A percentile compares a stretch with the other conserved stretches of the same genome.
Evolutionary conservation across 2,329 filamentous ascomycete species (phyloP).

Genomic region (Ceratocystis variospora): DNA sequence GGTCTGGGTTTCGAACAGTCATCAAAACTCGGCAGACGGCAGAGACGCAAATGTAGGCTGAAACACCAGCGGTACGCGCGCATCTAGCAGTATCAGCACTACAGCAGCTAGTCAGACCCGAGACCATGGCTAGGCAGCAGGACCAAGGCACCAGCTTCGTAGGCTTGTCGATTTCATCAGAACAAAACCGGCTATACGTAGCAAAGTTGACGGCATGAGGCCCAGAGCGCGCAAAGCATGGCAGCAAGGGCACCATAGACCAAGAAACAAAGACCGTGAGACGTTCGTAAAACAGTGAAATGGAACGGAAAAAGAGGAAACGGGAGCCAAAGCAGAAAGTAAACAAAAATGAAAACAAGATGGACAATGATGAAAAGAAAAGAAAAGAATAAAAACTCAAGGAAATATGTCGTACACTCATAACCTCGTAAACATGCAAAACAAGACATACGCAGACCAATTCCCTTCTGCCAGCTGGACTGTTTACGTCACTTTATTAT

Average conservation of each 20-base stretch:
- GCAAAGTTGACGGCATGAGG: not conserved
- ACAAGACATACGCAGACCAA: slow-evolving; percentile 4
- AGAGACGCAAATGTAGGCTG: not conserved
- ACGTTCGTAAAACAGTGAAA: not conserved
- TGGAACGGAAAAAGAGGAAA: not conserved
- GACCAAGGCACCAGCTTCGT: not conserved
- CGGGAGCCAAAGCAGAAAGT: not conserved
- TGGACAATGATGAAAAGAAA: slow-evolving; percentile 21
- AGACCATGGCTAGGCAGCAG: not conserved
- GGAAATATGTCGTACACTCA: slow-evolving; percentile 17
- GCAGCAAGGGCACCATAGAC: not conserved
- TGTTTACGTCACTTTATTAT: not conserved
- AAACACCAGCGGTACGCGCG: not conserved
- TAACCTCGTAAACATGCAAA: slow-evolving; percentile 20
- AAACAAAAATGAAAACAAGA: slow-evolving; percentile 21
- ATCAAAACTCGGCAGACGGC: not conserved
- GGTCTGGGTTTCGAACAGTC: not conserved
- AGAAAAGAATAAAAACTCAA: slow-evolving; percentile 19
- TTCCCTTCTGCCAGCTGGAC: not conserved
- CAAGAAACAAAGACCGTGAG: not conserved
- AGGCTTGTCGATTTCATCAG: not conserved
- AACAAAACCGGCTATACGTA: not conserved
- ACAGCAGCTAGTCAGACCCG: not conserved
- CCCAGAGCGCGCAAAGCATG: not conserved
- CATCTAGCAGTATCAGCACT: not conserved